Percentiles rank a stretch among this genome's conserved stretches.
phyloP scores from a whole-genome alignment of 2,329 filamentous ascomycete genomes.

The Penicillium glabrum region DNA sequence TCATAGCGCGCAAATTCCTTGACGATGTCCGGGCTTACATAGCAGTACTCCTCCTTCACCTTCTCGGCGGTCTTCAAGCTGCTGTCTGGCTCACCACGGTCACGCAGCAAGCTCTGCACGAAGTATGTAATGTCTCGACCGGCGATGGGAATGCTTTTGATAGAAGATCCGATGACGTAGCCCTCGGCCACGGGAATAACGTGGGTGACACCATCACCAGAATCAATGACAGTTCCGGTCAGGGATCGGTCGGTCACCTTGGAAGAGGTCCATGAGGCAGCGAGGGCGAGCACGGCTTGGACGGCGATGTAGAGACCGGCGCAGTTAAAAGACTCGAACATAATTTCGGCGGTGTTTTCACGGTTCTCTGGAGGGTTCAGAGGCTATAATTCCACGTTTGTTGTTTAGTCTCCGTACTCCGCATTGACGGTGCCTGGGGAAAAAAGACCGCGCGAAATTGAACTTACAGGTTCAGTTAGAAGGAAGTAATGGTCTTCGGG shows the following conservation, averaged over 20 bases:
- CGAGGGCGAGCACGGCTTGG: constrained; percentile 92
- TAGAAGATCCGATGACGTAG: constrained; percentile 97
- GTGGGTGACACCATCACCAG: constrained; percentile 97
- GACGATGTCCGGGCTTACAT: constrained; percentile 97
- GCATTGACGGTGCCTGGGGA: constrained; percentile 2
- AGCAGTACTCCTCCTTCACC: constrained; percentile 99
- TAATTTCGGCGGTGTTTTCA: constrained; percentile 98
- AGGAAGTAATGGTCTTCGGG: constrained; percentile 99
- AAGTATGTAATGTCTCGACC: constrained; percentile 99
- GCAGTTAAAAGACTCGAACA: constrained; percentile 99
- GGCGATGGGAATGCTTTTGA: constrained; percentile 98
- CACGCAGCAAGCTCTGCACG: constrained; percentile 91
- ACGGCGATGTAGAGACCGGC: constrained; percentile 98
- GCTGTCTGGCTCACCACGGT: constrained; percentile 94
- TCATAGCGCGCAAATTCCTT: constrained; percentile 97
- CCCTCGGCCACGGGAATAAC: constrained; percentile 98
- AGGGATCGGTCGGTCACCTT: constrained; percentile 96
- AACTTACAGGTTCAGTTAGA: constrained; percentile 85
- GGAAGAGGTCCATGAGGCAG: constrained; percentile 96
- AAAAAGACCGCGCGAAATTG: neutral
- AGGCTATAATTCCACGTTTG: constrained; percentile 56
- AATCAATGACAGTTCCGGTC: constrained; percentile 97
- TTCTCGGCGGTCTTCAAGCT: constrained; percentile 96
- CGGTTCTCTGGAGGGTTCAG: constrained; percentile 98
- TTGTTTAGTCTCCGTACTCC: constrained; percentile 6